These are phyloP conservation scores for Lodderomyces elongisporus DNA, from an alignment of 1,139 yeast species.

Conservation along the genomic window DNA sequence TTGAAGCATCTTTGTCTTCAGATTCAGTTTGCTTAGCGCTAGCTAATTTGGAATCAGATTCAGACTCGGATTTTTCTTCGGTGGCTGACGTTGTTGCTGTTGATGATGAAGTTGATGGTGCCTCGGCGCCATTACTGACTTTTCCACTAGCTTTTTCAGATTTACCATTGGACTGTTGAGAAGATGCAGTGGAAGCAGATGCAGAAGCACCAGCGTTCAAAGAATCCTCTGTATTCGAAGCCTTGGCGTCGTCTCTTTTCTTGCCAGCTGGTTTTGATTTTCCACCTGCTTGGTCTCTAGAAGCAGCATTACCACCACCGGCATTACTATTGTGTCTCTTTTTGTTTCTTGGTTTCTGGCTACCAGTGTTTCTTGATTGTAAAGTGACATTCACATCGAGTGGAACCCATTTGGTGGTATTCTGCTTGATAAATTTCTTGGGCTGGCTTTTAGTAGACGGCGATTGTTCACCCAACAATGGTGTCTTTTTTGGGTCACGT, in stretches of 20 bases:
- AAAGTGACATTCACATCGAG: constrained; percentile 67
- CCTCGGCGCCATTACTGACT: too few relatives aligned
- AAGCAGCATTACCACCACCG: constrained; percentile 2
- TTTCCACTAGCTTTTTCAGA: background rate
- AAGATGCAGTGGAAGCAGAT: too few relatives aligned
- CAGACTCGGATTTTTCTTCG: too few relatives aligned
- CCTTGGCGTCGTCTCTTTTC: constrained; percentile 8
- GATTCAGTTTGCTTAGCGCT: background rate
- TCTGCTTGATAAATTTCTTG: constrained; percentile 50
- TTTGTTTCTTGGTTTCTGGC: constrained; percentile 21
- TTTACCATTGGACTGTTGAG: too few relatives aligned
- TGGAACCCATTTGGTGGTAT: constrained; percentile 88
- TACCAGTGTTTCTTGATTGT: constrained; percentile 23
- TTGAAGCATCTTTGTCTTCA: constrained; percentile 1
- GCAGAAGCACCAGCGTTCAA: too few relatives aligned
- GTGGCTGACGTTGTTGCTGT: constrained; percentile 11
- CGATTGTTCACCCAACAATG: constrained; percentile 20
- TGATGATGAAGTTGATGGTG: constrained; percentile 5
- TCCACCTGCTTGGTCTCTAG: constrained; percentile 1
- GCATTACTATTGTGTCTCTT: constrained; percentile 19
- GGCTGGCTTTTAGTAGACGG: constrained; percentile 16
- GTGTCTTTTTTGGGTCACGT: constrained; percentile 51
- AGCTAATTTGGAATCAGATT: background rate
- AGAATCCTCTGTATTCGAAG: constrained; percentile 2
- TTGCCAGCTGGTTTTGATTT: constrained; percentile 5